Percentiles rank a stretch among this genome's conserved stretches.
Conservation (phyloP, 352 stramenopile genomes). For the Phytopythium montanum region DNA sequence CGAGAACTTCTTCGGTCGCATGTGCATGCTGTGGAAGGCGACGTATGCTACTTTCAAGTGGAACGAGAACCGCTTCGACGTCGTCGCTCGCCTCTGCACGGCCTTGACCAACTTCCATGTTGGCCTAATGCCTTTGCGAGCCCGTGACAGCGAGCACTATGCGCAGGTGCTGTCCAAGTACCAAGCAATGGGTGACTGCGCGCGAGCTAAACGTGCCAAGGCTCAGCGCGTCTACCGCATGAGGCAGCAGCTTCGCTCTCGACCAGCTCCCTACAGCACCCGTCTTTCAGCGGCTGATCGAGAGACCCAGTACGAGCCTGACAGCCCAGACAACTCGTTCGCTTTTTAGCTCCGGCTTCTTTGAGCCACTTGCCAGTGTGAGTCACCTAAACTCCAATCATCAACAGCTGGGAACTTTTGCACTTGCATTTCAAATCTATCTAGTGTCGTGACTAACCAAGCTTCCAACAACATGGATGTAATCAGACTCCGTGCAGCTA, state of each 20-base stretch:
- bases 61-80: not conserved
- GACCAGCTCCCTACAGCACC: not conserved
- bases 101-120: not conserved
- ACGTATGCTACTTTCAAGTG: not conserved
- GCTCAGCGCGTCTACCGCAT: not conserved
- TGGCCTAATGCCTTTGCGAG: not conserved
- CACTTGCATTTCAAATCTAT: not conserved
- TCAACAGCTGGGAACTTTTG: not conserved
- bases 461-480: conserved; percentile 7
- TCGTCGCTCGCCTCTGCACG: not conserved
- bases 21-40: not conserved
- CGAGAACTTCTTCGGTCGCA: conserved; percentile 1
- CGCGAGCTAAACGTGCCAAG: not conserved
- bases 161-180: not conserved
- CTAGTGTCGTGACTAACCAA: conserved; percentile 4
- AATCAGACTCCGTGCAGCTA: conserved; percentile 11
- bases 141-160: not conserved
- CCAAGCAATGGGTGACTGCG: not conserved
- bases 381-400: not conserved
- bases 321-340: not conserved
- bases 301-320: not conserved
- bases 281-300: not conserved
- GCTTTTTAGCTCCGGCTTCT: not conserved
- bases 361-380: not conserved
- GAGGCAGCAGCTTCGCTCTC: not conserved